These are phyloP conservation scores for Paramecium pentaurelia DNA, from an alignment of 73 alveolate species.

Conservation along the genomic window DNA sequence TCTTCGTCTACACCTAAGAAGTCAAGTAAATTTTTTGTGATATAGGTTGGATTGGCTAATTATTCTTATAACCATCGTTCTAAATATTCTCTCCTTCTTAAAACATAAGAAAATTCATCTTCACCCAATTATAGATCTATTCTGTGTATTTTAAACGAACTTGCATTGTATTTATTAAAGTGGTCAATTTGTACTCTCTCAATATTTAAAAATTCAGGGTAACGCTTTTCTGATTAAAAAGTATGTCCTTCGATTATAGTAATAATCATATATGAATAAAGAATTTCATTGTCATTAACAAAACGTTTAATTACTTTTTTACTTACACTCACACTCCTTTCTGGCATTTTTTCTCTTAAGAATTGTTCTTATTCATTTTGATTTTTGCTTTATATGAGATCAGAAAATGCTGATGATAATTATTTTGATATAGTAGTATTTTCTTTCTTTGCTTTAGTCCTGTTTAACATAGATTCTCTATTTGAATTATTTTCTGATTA, in stretches of 20 bases:
- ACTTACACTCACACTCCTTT: not conserved
- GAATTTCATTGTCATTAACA: slow-evolving; percentile 34
- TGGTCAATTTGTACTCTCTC: not conserved
- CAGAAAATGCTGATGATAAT: not conserved
- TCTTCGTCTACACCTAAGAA: not conserved
- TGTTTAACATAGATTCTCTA: not conserved
- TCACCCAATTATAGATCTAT: slow-evolving; percentile 11
- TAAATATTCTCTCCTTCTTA: slow-evolving; percentile 9
- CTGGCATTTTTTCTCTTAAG: not conserved
- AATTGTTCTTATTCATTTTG: slow-evolving; percentile 12
- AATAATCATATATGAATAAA: not conserved
- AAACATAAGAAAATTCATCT: slow-evolving; percentile 26
- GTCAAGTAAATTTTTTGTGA: not conserved
- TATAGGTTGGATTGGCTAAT: not conserved
- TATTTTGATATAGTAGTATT: not conserved
- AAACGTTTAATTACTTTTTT: not conserved
- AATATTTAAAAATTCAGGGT: not conserved
- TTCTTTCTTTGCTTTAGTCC: not conserved
- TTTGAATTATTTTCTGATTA: not conserved
- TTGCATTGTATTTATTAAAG: not conserved
- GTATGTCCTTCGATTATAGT: not conserved
- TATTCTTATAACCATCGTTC: not conserved
- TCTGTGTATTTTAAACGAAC: not conserved
- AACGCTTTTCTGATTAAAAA: slow-evolving; percentile 30
- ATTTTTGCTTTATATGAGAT: not conserved